Evolutionary conservation across 108 stramenopile genomes (phyloP).

Genomic region (Mayamaea pseudoterrestris): DNA sequence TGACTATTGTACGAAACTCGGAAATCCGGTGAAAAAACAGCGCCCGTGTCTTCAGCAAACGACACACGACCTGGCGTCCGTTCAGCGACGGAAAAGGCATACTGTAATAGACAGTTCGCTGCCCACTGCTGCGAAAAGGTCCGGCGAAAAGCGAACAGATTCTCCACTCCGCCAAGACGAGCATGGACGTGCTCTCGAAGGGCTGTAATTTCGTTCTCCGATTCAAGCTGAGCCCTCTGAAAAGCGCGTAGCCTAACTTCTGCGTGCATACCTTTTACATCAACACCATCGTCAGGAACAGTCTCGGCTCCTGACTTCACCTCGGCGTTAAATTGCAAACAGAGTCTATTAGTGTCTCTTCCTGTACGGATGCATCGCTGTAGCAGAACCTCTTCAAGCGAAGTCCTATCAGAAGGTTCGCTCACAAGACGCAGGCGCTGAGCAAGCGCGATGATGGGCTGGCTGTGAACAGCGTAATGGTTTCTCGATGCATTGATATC

Average conservation of each 20-base stretch:
- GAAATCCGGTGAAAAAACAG: conserved; percentile 57
- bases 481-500: conserved; percentile 41
- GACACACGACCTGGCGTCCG: conserved; percentile 62
- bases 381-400: conserved; percentile 48
- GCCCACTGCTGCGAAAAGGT: conserved; percentile 65
- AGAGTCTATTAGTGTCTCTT: background rate
- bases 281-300: conserved; percentile 10
- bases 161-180: conserved; percentile 29
- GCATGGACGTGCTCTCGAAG: conserved; percentile 30
- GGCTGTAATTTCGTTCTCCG: conserved; percentile 8
- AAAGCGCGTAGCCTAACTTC: conserved; percentile 45
- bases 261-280: conserved; percentile 17
- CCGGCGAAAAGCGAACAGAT: conserved; percentile 52
- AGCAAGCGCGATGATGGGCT: conserved; percentile 69
- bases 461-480: conserved; percentile 50
- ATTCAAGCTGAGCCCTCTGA: conserved; percentile 15
- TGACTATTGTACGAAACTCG: conserved; percentile 72
- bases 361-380: background rate
- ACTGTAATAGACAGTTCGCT: conserved; percentile 69
- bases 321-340: conserved; percentile 2
- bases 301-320: conserved; percentile 7
- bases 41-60: conserved; percentile 31
- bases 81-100: conserved; percentile 58
- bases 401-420: conserved; percentile 33
- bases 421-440: conserved; percentile 70